phyloP scores from a whole-genome alignment of 2,329 filamentous ascomycete species.

The Fusarium sp. region DNA sequence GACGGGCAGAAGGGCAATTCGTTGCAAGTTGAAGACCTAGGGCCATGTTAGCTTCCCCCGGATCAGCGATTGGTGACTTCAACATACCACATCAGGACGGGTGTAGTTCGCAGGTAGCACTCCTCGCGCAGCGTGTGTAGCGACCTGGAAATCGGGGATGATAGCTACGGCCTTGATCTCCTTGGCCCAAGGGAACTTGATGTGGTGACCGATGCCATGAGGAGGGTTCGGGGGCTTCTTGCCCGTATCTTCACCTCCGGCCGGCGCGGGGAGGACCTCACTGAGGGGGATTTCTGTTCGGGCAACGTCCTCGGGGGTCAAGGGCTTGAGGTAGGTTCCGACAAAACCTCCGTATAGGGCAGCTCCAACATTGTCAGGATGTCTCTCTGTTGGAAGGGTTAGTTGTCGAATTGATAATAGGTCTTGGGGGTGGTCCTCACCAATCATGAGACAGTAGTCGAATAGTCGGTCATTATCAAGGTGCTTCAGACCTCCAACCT shows the following conservation, averaged over 20 bases:
- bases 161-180: conserved; percentile 98
- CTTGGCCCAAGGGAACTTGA: conserved; percentile 92
- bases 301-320: conserved; percentile 89
- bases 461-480: conserved; percentile 87
- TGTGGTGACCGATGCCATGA: conserved; percentile 92
- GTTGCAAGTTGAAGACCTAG: conserved; percentile 90
- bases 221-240: conserved; percentile 90
- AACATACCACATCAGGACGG: conserved; percentile 82
- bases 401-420: conserved; percentile 10
- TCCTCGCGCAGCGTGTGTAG: conserved; percentile 90
- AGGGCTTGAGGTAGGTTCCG: conserved; percentile 94
- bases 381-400: conserved; percentile 71
- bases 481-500: conserved; percentile 82
- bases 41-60: conserved; percentile 31
- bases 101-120: conserved; percentile 87
- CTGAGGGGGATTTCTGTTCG: conserved; percentile 94
- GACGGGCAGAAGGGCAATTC: conserved; percentile 90
- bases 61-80: neutral
- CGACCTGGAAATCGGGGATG: conserved; percentile 94
- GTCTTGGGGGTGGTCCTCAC: conserved; percentile 58
- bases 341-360: conserved; percentile 97
- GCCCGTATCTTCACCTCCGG: conserved; percentile 92
- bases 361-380: conserved; percentile 95
- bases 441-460: conserved; percentile 98
- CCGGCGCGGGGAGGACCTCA: conserved; percentile 91